Evolutionary conservation across 495 filamentous ascomycete species (phyloP).

Genomic region (Usnea hakonensis): DNA sequence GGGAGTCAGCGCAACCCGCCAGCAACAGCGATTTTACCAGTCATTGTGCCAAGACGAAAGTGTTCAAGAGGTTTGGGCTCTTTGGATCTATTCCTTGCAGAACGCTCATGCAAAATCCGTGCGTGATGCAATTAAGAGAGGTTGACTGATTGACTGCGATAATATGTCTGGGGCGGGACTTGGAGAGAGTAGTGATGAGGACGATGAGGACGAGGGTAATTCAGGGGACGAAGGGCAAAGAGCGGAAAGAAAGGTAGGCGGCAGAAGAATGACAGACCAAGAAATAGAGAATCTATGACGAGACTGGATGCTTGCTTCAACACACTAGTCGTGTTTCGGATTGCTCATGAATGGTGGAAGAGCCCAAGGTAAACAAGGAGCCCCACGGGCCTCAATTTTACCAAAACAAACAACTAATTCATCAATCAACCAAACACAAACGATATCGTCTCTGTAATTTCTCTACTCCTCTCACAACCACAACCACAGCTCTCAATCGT

Average conservation of each 20-base stretch:
- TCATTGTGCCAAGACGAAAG: background rate
- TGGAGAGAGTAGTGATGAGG: background rate
- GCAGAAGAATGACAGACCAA: no score
- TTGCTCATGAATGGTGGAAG: background rate
- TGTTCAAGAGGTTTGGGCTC: background rate
- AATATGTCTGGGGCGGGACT: background rate
- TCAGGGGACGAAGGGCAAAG: background rate
- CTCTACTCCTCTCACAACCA: no score
- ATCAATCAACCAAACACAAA: no score
- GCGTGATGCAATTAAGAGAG: background rate
- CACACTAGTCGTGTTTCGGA: background rate
- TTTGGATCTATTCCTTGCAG: background rate
- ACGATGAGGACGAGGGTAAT: background rate
- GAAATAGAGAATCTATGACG: no score
- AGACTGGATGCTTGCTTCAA: background rate
- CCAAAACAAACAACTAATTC: no score
- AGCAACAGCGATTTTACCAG: background rate
- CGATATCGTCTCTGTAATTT: no score
- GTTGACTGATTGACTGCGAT: background rate
- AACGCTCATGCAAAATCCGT: background rate
- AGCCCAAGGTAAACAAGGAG: no score
- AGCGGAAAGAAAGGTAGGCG: no score
- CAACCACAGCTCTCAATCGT: no score
- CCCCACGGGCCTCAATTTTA: no score
- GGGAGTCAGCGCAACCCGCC: background rate